These are phyloP conservation scores for Rhodotorula sphaerocarpa DNA, from an alignment of 768 basidiomycete genomes.

Conservation along the genomic window DNA sequence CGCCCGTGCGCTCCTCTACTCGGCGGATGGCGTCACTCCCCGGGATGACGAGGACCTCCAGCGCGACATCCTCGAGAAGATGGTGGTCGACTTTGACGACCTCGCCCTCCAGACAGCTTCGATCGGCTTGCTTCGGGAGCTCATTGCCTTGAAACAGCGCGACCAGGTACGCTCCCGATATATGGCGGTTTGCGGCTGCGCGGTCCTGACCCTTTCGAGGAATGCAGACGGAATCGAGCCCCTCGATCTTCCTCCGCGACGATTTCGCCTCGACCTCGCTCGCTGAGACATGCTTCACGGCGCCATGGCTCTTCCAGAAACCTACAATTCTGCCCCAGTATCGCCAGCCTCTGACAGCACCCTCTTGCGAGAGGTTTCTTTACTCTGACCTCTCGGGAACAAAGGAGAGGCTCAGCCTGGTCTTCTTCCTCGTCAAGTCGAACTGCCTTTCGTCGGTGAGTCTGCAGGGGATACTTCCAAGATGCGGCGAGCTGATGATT, in stretches of 20 bases:
- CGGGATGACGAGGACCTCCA: not conserved
- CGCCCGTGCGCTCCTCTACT: not conserved
- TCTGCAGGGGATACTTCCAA: no score
- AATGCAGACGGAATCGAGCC: not conserved
- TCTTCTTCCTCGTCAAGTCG: not conserved
- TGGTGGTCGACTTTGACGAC: not conserved
- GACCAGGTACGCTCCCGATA: not conserved
- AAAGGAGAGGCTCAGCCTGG: not conserved
- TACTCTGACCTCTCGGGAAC: not conserved
- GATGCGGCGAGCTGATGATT: no score
- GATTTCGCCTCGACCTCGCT: not conserved
- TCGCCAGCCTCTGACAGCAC: not conserved
- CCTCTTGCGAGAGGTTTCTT: not conserved
- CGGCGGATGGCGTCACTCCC: not conserved
- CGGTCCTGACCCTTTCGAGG: no score
- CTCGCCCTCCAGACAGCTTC: not conserved
- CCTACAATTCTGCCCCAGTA: no score
- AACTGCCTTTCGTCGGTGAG: not conserved
- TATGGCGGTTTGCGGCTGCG: no score
- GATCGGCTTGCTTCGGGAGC: constrained; percentile 8
- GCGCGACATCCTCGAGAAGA: not conserved
- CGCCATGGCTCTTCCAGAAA: not conserved
- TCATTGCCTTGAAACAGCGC: not conserved
- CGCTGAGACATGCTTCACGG: not conserved
- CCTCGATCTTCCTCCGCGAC: not conserved